Conservation (phyloP, 805 yeast genomes). For the Zygosaccharomyces pseudorouxii region DNA sequence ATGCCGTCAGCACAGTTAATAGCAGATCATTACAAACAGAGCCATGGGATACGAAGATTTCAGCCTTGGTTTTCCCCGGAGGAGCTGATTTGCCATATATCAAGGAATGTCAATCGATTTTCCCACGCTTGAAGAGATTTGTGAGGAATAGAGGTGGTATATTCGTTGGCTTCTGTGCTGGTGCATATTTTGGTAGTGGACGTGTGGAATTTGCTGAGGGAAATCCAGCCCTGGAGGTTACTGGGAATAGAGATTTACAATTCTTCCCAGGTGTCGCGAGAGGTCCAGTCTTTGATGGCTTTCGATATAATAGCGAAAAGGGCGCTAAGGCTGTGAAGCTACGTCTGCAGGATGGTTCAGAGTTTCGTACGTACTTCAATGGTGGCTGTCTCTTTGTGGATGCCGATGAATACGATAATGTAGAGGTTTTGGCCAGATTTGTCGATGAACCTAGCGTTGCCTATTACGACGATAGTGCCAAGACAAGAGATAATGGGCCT, state of each 20-base stretch:
- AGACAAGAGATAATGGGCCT: slow-evolving; percentile 24
- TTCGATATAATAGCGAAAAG: slow-evolving; percentile 65
- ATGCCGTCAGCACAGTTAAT: slow-evolving; percentile 74
- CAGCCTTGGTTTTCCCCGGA: slow-evolving; percentile 85
- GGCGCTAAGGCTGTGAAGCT: slow-evolving; percentile 66
- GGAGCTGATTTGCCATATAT: slow-evolving; percentile 95
- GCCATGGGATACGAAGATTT: slow-evolving; percentile 83
- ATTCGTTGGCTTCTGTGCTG: slow-evolving; percentile 89
- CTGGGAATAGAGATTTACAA: slow-evolving; percentile 76
- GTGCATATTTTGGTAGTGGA: slow-evolving; percentile 78
- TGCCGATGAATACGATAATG: slow-evolving; percentile 55
- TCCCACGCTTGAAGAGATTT: slow-evolving; percentile 54
- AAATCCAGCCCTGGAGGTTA: slow-evolving; percentile 63
- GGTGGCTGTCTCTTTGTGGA: slow-evolving; percentile 89
- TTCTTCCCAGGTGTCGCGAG: slow-evolving; percentile 79
- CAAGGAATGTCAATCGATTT: slow-evolving; percentile 61
- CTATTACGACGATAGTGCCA: slow-evolving; percentile 21
- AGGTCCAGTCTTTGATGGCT: slow-evolving; percentile 81
- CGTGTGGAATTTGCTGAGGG: slow-evolving; percentile 84
- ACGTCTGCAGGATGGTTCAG: slow-evolving; percentile 36
- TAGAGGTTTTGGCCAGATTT: slow-evolving; percentile 72
- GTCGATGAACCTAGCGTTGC: slow-evolving; percentile 51
- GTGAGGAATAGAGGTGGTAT: slow-evolving; percentile 77
- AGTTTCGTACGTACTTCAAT: slow-evolving; percentile 53
- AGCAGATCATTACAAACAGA: slow-evolving; percentile 61